Conservation (phyloP, 306 rosid genomes). For the Rosa persica region DNA sequence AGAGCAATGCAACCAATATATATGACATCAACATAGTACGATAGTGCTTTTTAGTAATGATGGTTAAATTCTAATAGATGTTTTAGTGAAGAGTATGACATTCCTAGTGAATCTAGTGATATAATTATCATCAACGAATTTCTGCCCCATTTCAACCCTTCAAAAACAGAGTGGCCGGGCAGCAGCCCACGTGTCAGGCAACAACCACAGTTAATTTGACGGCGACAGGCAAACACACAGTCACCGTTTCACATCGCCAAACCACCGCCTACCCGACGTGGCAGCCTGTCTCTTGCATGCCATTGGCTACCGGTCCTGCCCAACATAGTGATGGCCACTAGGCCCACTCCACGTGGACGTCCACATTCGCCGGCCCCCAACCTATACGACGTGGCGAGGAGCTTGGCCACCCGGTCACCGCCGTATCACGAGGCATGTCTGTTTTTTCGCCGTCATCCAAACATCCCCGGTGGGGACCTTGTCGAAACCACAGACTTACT, state of each 20-base stretch:
- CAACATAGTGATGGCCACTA: slow-evolving; percentile 27
- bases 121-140: not conserved
- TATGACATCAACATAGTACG: not conserved
- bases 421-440: slow-evolving; percentile 36
- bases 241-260: slow-evolving; percentile 13
- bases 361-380: slow-evolving; percentile 29
- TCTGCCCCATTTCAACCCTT: not conserved
- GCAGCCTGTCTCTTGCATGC: not conserved
- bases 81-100: not conserved
- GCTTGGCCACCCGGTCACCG: slow-evolving; percentile 39
- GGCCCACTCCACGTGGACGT: slow-evolving; percentile 56
- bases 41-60: too few species aligned
- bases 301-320: slow-evolving; percentile 24
- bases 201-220: slow-evolving; percentile 32
- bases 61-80: too few species aligned
- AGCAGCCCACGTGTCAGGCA: slow-evolving; percentile 17
- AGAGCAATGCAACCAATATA: not conserved
- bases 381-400: slow-evolving; percentile 26
- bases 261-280: slow-evolving; percentile 20
- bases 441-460: slow-evolving; percentile 26
- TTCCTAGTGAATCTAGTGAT: too few species aligned
- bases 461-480: slow-evolving; percentile 29
- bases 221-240: slow-evolving; percentile 31
- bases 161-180: not conserved
- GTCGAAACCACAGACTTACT: slow-evolving; percentile 25